Base-by-base conservation (phyloP, 192 early-diverging fungal genomes). In the Backusella morwellensis region DNA sequence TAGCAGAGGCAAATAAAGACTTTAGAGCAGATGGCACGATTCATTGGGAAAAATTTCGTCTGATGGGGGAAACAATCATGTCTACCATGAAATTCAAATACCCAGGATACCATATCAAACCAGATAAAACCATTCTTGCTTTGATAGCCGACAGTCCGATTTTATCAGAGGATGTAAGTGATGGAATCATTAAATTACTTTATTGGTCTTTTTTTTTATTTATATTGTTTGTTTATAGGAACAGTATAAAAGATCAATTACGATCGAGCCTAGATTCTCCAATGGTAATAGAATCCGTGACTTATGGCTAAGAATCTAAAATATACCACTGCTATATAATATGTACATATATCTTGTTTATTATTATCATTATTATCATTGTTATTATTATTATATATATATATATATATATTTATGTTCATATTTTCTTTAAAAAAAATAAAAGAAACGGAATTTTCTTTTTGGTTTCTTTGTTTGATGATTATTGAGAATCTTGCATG, bases 1-100 rank as follows among this genome's bases (percentile, higher is more conserved):
- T 93, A 67, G 89, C 91, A 21, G 93, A 95, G 75, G 87, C 85
- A 4, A 92, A 93, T 77, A 87, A 88, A 47, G 91, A 94, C 75
- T 78, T 85, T 26, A 84, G 86, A 5, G 54, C 81, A 21, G 91
- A 92, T 75, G 91, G 92, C 2, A 85, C 84, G 6, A 82, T 95
- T 66, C 92, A 95, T 81, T 87, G 93, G 82, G 82, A 89, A 70
- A 95, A 95, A 77, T 93, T 92, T 77, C 73, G 88, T 52, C 59
- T 91, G 50, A 89, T 95, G 87, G 80, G 80, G 14, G 75, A 81
- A 35, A 76, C 69, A 0, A 77, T 81, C 44, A 50, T 81, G 44
- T 72, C 66, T 17, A 73, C 73, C 44, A 74, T 79, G 73, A 73
- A 74, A 35, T 79, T 79, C 19, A 73, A 79, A 56, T 68, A 35